Percentiles rank a stretch among this genome's conserved stretches.
Evolutionary conservation across 179 eudicot species (phyloP).

Genomic region (Carnegiea gigantea): DNA sequence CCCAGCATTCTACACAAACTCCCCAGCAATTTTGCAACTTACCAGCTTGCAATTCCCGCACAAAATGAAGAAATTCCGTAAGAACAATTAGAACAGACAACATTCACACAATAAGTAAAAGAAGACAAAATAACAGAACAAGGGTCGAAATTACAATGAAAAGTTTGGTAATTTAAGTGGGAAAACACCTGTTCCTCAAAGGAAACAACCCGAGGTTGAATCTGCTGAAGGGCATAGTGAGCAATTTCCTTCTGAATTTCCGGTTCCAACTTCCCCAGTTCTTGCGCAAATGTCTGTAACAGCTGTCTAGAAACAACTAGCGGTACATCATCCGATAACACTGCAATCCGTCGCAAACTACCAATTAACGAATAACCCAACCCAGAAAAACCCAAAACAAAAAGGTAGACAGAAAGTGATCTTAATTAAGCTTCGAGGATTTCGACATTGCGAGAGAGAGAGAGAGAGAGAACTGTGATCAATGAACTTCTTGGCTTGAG

Average conservation of each 20-base stretch:
- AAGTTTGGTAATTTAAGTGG: neutral
- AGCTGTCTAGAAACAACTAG: slow-evolving; percentile 93
- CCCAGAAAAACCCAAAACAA: neutral
- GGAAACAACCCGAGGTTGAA: slow-evolving; percentile 96
- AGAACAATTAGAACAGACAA: too few species aligned
- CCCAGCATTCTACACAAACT: neutral
- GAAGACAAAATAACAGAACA: neutral
- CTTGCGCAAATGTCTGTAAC: slow-evolving; percentile 80
- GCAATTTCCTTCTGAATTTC: slow-evolving; percentile 92
- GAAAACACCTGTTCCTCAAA: slow-evolving; percentile 84
- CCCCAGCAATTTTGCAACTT: neutral
- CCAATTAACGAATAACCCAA: neutral
- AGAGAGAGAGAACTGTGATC: slow-evolving; percentile 56
- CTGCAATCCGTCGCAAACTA: slow-evolving; percentile 32
- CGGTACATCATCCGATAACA: slow-evolving; percentile 92
- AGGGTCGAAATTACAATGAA: neutral
- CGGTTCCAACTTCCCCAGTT: slow-evolving; percentile 70
- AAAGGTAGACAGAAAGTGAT: neutral
- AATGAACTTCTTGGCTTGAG: slow-evolving; percentile 74
- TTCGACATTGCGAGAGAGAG: neutral
- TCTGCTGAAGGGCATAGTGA: slow-evolving; percentile 82
- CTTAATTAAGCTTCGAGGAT: neutral
- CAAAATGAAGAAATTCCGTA: too few species aligned
- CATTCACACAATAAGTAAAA: neutral
- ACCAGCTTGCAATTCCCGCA: too few species aligned